Conservation (phyloP, 129 eudicot species). For the Flaveria ramosissima region DNA sequence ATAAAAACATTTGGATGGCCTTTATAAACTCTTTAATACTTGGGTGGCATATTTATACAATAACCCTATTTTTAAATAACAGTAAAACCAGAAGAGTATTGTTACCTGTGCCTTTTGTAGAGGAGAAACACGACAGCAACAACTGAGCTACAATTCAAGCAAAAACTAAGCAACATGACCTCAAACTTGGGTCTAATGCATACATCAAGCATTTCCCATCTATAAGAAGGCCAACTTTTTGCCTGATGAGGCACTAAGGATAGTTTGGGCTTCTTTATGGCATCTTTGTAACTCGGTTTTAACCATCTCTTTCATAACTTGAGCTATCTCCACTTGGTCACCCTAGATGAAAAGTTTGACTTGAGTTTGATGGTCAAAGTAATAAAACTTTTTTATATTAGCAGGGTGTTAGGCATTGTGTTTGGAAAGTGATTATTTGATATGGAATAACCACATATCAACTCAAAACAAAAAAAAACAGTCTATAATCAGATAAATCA, state of each 20-base stretch:
- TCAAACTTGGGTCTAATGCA: constrained; percentile 88
- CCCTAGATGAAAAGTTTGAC: constrained; percentile 52
- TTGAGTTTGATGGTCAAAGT: not conserved
- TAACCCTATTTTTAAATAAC: not conserved
- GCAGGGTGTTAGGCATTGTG: not conserved
- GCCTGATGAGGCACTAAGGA: constrained; percentile 47
- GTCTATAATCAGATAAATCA: not conserved
- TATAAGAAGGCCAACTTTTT: constrained; percentile 73
- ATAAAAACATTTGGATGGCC: not conserved
- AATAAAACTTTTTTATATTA: not conserved
- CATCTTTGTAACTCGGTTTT: constrained; percentile 59
- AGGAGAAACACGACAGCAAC: constrained; percentile 99
- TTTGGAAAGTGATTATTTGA: not conserved
- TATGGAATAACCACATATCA: not conserved
- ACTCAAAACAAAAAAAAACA: not conserved
- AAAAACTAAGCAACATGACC: constrained; percentile 73
- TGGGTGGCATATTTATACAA: not conserved
- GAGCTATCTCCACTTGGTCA: constrained; percentile 96
- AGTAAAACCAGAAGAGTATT: not conserved
- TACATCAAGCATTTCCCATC: constrained; percentile 98
- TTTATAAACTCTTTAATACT: not conserved
- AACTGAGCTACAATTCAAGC: constrained; percentile 87
- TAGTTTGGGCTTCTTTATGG: constrained; percentile 65
- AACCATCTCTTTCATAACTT: constrained; percentile 63
- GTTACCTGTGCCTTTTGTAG: constrained; percentile 91